Conservation (phyloP, 1,284 basidiomycete genomes). For the Puccinia horiana region DNA sequence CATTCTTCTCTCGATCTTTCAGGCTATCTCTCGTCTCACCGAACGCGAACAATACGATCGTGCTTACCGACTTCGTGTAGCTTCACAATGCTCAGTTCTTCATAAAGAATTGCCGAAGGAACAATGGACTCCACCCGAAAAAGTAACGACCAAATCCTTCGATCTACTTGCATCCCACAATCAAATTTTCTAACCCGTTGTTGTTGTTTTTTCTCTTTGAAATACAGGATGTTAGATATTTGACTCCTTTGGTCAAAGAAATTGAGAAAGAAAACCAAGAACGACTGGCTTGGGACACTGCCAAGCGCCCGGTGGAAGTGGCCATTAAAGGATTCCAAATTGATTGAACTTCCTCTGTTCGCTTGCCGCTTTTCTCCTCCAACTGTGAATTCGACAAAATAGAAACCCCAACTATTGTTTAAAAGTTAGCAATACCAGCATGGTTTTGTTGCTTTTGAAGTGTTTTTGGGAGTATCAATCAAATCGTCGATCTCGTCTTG, state of each 20-base stretch:
- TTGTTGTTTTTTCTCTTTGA: constrained; percentile 47
- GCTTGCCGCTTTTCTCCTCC: no score
- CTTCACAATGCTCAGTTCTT: constrained; percentile 75
- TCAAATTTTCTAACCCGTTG: neutral
- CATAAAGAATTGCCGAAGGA: constrained; percentile 82
- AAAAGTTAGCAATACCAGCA: no score
- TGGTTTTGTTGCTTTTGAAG: no score
- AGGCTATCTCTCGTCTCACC: constrained; percentile 83
- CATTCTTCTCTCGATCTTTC: no score
- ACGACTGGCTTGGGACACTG: constrained; percentile 78
- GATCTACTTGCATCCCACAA: no score
- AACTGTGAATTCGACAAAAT: no score
- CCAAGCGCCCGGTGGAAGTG: constrained; percentile 28
- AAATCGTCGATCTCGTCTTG: no score
- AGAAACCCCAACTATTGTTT: no score
- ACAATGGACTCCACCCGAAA: constrained; percentile 75
- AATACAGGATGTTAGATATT: constrained; percentile 82
- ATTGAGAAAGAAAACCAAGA: constrained; percentile 78
- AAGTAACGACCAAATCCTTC: constrained; percentile 68
- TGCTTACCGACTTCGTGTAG: constrained; percentile 81
- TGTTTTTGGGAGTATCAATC: no score
- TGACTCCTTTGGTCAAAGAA: constrained; percentile 75
- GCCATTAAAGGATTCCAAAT: neutral
- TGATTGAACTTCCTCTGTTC: no score
- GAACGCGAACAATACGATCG: constrained; percentile 84